Percentiles rank a stretch among this genome's conserved stretches.
These are phyloP conservation scores for Coniosporium apollinis DNA, from an alignment of 495 filamentous ascomycete genomes.

Conservation along the genomic window DNA sequence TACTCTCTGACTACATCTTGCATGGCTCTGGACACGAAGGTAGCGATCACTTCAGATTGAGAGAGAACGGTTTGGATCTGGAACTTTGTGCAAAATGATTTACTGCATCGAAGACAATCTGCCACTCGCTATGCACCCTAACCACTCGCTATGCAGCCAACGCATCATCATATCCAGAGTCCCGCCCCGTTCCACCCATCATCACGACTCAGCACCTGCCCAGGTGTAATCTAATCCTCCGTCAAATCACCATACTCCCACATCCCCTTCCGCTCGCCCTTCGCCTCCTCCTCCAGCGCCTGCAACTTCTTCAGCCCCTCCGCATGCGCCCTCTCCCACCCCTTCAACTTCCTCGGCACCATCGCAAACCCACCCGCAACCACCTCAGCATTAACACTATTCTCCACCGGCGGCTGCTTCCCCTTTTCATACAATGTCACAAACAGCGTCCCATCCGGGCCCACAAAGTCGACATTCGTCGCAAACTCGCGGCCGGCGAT, in stretches of 20 bases:
- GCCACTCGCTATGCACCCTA: no score
- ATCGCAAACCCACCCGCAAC: conserved; percentile 71
- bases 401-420: conserved; percentile 32
- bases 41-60: no score
- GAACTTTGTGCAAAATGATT: no score
- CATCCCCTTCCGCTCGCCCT: conserved; percentile 61
- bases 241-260: conserved; percentile 97
- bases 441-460: conserved; percentile 55
- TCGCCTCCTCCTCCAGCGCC: conserved; percentile 56
- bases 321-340: conserved; percentile 64
- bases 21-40: no score
- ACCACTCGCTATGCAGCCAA: no score
- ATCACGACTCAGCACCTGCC: no score
- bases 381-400: conserved; percentile 76
- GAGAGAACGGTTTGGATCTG: no score
- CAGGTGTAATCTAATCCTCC: conserved; percentile 43
- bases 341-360: conserved; percentile 74
- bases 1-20: no score
- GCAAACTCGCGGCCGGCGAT: conserved; percentile 55
- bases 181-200: no score
- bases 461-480: conserved; percentile 70
- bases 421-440: conserved; percentile 78
- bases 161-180: no score
- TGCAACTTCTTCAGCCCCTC: conserved; percentile 52
- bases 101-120: no score